A percentile compares a stretch with the other conserved stretches of the same genome.
Conservation (phyloP, 495 filamentous ascomycete genomes). For the Annulohypoxylon nitens region DNA sequence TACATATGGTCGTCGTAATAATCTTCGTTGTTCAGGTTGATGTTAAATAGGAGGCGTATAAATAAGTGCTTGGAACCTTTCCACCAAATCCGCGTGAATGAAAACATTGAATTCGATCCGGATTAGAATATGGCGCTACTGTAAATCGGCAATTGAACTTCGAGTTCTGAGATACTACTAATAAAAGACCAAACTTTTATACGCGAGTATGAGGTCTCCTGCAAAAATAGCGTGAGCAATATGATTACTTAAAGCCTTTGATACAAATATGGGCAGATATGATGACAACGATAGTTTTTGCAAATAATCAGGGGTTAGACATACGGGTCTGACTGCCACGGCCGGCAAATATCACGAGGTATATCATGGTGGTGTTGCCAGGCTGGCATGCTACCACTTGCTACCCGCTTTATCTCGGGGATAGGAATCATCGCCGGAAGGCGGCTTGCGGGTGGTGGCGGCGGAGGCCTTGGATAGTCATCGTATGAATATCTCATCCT, state of each 20-base stretch:
- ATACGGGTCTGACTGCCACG: slow-evolving; percentile 76
- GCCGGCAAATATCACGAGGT: slow-evolving; percentile 62
- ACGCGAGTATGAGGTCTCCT: slow-evolving; percentile 78
- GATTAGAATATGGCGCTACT: neutral
- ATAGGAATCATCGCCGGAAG: slow-evolving; percentile 51
- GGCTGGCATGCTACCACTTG: slow-evolving; percentile 32
- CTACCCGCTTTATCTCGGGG: slow-evolving; percentile 51
- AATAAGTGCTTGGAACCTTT: neutral
- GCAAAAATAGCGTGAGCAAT: slow-evolving; percentile 47
- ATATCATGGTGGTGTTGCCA: slow-evolving; percentile 58
- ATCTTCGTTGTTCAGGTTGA: neutral
- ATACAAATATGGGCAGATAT: neutral
- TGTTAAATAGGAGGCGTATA: neutral
- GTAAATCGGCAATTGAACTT: neutral
- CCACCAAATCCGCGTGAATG: neutral
- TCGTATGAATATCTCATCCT: slow-evolving; percentile 58
- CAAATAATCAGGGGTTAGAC: slow-evolving; percentile 60
- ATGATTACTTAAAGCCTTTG: neutral
- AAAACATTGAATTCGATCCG: neutral
- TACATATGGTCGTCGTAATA: neutral
- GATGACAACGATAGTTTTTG: neutral
- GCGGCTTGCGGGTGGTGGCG: slow-evolving; percentile 47
- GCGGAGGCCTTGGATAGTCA: slow-evolving; percentile 52
- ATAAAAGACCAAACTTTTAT: slow-evolving; percentile 71
- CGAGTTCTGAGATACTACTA: neutral